These are phyloP conservation scores for Exutisphaerella laricina DNA, from an alignment of 2,329 filamentous ascomycete species.

Conservation along the genomic window DNA sequence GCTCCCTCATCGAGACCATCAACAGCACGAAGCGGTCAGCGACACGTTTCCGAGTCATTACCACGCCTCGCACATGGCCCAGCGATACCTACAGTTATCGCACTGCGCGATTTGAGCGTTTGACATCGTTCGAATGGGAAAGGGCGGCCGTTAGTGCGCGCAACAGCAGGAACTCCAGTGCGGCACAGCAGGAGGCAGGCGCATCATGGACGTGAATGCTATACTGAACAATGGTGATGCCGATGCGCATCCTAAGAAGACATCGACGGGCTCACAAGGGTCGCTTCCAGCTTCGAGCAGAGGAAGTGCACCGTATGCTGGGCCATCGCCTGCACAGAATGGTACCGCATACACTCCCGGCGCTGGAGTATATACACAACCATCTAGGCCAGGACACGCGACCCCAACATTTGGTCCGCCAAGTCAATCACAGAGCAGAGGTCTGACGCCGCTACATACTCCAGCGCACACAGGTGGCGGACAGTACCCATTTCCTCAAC, in stretches of 20 bases:
- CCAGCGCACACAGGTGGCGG: constrained; percentile 18
- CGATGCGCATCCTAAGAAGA: constrained; percentile 23
- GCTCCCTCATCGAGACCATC: neutral
- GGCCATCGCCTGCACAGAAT: constrained; percentile 11
- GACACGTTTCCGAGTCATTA: neutral
- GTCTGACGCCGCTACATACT: constrained; percentile 29
- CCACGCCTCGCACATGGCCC: neutral
- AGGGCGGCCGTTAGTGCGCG: neutral
- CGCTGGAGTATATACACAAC: constrained; percentile 11
- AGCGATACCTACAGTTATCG: neutral
- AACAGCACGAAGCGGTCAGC: neutral
- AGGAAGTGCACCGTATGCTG: constrained; percentile 12
- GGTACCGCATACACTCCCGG: constrained; percentile 9
- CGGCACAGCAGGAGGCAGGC: constrained; percentile 5
- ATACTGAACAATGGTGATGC: constrained; percentile 31
- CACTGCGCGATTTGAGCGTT: neutral
- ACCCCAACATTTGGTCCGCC: constrained; percentile 22
- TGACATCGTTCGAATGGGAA: neutral
- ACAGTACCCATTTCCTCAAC: constrained; percentile 25
- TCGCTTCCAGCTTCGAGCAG: constrained; percentile 9
- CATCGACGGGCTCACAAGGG: constrained; percentile 18
- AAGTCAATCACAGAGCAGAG: constrained; percentile 19
- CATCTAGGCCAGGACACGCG: constrained; percentile 9
- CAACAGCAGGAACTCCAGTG: neutral
- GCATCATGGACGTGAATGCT: constrained; percentile 30